Base-by-base conservation (phyloP, 495 filamentous ascomycete genomes). In the Tricharina praecox region DNA sequence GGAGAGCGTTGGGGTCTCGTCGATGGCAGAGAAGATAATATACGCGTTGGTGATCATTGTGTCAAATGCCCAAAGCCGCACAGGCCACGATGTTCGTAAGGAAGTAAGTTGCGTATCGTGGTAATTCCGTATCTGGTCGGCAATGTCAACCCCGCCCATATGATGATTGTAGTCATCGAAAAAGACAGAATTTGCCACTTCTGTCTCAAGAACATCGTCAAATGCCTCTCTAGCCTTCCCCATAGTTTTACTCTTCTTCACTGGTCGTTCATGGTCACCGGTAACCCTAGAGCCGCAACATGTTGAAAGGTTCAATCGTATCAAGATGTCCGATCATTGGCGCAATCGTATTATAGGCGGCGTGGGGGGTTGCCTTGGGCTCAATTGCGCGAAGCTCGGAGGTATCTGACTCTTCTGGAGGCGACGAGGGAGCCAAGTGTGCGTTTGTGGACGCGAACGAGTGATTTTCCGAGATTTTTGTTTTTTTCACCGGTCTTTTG, bases 131-230 rank as follows among this genome's bases (percentile, higher is more conserved):
- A 54, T 45, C 30, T 60, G 53, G 48, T 59, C 53, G 37, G 52
- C 52, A 42, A 61, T 53, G 50, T 61, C 55, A n/a, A 61, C 51
- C 13, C 55, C 53, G 36, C 52, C 53, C 42, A 57, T 58, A 55
- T 59, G 47, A 28, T 57, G 45, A 48, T 61, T 61, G 49, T 58
- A 63, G 34, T 63, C 58, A 42, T 59, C 39, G 43, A 61, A 57
- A 48, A 38, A 36, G n/a, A 32, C n/a, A n/a, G n/a, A n/a, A n/a
- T n/a, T n/a, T n/a, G 54, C 54, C 10, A n/a, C 3, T 2, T 54
- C 10, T 15, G 43, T 52, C 13, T 10, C 38, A 1, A 38, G 21
- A 1, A 37, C 32, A 1, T 50, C 44, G 2, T 36, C 46, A 50
- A 55, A 58, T 4, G 42, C 45, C 1, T 38, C 15, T 33, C 47